Percentiles rank a stretch among this genome's conserved stretches.
These are phyloP conservation scores for Tribonema minus DNA, from an alignment of 108 stramenopile genomes.

Conservation along the genomic window DNA sequence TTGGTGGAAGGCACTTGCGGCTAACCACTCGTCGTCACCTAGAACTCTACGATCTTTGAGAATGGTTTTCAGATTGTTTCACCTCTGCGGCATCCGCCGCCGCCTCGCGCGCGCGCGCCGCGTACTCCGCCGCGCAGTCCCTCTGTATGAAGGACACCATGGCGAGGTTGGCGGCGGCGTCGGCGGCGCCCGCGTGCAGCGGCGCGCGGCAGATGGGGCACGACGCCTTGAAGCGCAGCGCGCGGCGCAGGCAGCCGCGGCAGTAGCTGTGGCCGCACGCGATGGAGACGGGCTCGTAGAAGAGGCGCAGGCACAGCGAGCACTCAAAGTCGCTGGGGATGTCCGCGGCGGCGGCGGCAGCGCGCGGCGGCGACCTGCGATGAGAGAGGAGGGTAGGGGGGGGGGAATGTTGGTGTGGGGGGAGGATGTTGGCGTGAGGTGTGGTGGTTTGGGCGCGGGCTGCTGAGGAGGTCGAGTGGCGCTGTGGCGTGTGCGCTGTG, in stretches of 20 bases:
- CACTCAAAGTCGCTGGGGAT: constrained; percentile 42
- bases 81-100: not conserved
- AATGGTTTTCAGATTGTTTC: not conserved
- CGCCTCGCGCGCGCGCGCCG: constrained; percentile 17
- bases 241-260: constrained; percentile 19
- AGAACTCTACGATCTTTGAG: not conserved
- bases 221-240: constrained; percentile 16
- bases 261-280: constrained; percentile 45
- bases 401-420: too few relatives aligned
- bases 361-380: too few relatives aligned
- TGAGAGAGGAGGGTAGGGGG: too few relatives aligned
- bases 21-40: not conserved
- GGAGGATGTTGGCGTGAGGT: too few relatives aligned
- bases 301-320: constrained; percentile 32
- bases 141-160: constrained; percentile 33
- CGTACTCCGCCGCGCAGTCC: constrained; percentile 21
- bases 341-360: too few relatives aligned
- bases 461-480: too few relatives aligned
- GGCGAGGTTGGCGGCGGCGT: constrained; percentile 26
- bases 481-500: too few relatives aligned
- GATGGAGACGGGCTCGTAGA: constrained; percentile 37
- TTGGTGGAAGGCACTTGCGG: not conserved
- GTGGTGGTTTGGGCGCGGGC: too few relatives aligned
- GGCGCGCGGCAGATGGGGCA: constrained; percentile 45
- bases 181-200: constrained; percentile 21